These are phyloP conservation scores for Nepenthes mirabilis DNA, from an alignment of 148 eudicot species.

Conservation along the genomic window DNA sequence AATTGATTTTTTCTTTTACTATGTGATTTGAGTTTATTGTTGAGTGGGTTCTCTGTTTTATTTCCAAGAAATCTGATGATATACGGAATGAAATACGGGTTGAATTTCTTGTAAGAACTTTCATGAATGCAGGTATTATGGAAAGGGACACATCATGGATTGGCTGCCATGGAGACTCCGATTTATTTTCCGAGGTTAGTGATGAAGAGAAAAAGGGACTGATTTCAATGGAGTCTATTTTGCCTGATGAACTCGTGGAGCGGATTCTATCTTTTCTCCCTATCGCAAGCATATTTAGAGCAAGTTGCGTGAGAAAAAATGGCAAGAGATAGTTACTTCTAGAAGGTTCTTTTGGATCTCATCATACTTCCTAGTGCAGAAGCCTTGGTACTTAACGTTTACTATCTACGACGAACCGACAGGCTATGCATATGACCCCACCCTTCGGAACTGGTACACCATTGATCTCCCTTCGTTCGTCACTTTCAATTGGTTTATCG, in stretches of 20 bases:
- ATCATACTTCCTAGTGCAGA: constrained; percentile 18
- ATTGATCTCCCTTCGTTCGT: constrained; percentile 41
- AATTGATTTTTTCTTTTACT: no score
- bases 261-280: constrained; percentile 48
- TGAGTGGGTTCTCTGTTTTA: no score
- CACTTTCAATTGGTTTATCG: constrained; percentile 41
- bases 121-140: constrained; percentile 19
- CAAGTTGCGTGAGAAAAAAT: constrained; percentile 53
- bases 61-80: neutral
- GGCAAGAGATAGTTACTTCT: constrained; percentile 46
- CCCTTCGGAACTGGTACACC: constrained; percentile 40
- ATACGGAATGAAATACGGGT: neutral
- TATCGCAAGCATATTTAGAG: constrained; percentile 43
- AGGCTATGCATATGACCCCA: constrained; percentile 53
- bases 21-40: no score
- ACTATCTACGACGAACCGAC: constrained; percentile 41
- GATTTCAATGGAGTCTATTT: constrained; percentile 31
- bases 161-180: constrained; percentile 17
- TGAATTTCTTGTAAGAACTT: neutral
- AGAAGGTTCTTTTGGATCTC: constrained; percentile 33
- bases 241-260: constrained; percentile 54
- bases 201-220: constrained; percentile 27
- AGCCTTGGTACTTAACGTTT: constrained; percentile 71
- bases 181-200: constrained; percentile 21
- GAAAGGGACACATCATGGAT: constrained; percentile 50